Evolutionary conservation across 208 protist genomes (phyloP), one percentile per base, ranked within the genome.

Genomic region (Porcisia deanei): DNA sequence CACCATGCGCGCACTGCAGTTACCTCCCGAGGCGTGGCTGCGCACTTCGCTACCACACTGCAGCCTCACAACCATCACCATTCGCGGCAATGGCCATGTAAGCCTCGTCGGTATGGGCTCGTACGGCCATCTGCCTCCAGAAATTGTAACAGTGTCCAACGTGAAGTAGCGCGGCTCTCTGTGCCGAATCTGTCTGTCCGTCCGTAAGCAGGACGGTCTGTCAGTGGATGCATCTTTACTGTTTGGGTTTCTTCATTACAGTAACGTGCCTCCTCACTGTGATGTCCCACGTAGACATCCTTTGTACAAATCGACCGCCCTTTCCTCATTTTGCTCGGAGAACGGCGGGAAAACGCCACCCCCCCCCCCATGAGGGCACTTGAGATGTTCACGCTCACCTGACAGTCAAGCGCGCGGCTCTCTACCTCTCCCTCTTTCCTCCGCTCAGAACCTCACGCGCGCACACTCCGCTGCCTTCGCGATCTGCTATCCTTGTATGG

Each of bases 11-110:
- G 91, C 92, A 14, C 79, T 97, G 55, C 91, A 96, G 76, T 76
- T 97, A 52, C 89, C 89, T 20, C 91, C 92, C 25, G 86, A 94
- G 63, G 90, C 89, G 47, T 97, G 94, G 92, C 75, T 95, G 78
- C 89, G 91, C 43, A 73, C 88, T 41, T 88, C 87, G 18, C 78
- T 93, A 39, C 86, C 89, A 43, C 91, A 95, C 66, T 92, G 89
- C 77, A 90, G 84, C 69, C 75, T 93, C 59, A 95, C 91, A 54
- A 85, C 76, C 70, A 75, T 95, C 47, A 82, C 64, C 7, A 95
- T 95, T 67, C 52, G 77, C 43, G 85, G 79, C 34, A 84, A 80
- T 45, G 91, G 91, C 0, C 82, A 87, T 54, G 91, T 93, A 18
- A 82, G 73, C 25, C 16, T 95, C 12, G 64, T 70, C 0, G 82